A percentile compares a stretch with the other conserved stretches of the same genome.
These are phyloP conservation scores for Fonsecaea pedrosoi DNA, from an alignment of 2,329 filamentous ascomycete species.

Conservation along the genomic window DNA sequence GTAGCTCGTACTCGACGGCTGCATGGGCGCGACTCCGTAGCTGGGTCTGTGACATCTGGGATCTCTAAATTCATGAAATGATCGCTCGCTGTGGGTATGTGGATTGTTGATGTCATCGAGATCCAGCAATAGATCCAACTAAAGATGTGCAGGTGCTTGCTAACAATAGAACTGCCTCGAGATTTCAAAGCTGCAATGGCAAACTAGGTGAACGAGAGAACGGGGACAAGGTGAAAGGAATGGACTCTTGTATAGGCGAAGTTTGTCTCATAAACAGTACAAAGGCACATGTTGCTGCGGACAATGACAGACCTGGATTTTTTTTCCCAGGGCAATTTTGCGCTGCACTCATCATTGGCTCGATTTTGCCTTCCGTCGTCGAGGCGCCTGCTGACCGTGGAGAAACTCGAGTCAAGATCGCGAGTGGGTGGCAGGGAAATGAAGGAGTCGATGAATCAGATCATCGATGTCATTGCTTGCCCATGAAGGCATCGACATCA, in stretches of 20 bases:
- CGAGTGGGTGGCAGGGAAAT: slow-evolving; percentile 43
- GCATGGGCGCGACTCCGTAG: slow-evolving; percentile 30
- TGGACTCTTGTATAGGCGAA: background rate
- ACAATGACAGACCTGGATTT: slow-evolving; percentile 6
- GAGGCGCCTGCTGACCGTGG: slow-evolving; percentile 23
- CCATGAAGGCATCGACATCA: slow-evolving; percentile 13
- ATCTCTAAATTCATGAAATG: background rate
- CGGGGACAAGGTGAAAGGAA: background rate
- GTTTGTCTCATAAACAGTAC: background rate
- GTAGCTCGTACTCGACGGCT: slow-evolving; percentile 37
- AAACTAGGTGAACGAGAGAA: slow-evolving; percentile 3
- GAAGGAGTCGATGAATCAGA: slow-evolving; percentile 49
- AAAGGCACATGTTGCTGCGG: slow-evolving; percentile 19
- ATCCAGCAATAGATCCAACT: background rate
- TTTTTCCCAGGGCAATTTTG: slow-evolving; percentile 24
- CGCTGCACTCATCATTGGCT: slow-evolving; percentile 23
- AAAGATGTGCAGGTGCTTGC: background rate
- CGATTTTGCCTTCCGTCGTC: background rate
- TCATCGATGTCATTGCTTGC: slow-evolving; percentile 1
- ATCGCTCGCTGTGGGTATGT: background rate
- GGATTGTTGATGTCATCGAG: slow-evolving; percentile 22
- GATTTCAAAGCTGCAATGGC: background rate
- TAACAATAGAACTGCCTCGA: background rate
- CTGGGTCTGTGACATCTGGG: slow-evolving; percentile 35
- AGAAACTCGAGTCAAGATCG: slow-evolving; percentile 49